Percentiles rank a stretch among this genome's conserved stretches.
Conservation (phyloP, 2,329 filamentous ascomycete species). For the Drechslera avenae region DNA sequence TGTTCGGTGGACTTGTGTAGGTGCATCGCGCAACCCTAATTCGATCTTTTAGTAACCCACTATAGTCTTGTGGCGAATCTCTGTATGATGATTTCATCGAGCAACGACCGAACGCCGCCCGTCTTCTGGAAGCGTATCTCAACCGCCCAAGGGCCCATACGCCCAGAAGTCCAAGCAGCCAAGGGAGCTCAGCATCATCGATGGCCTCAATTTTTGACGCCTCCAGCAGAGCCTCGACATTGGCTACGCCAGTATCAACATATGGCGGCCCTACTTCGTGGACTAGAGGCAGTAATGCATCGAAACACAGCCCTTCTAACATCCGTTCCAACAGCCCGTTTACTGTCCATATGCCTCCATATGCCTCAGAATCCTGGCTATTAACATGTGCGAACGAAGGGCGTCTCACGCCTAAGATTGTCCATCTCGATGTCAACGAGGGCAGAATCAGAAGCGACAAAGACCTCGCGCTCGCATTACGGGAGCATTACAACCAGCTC, state of each 20-base stretch:
- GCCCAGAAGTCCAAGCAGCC: conserved; percentile 26
- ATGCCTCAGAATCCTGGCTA: conserved; percentile 41
- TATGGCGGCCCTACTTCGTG: conserved; percentile 30
- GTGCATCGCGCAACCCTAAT: background rate
- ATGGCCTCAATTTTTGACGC: conserved; percentile 37
- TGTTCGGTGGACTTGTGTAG: conserved; percentile 46
- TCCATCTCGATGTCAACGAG: conserved; percentile 45
- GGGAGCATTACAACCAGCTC: conserved; percentile 43
- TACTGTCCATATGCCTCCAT: conserved; percentile 27
- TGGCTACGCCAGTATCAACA: conserved; percentile 36
- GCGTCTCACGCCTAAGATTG: conserved; percentile 44
- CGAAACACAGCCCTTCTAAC: conserved; percentile 34
- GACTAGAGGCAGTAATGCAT: conserved; percentile 21
- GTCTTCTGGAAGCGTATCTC: conserved; percentile 47
- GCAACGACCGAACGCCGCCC: conserved; percentile 44
- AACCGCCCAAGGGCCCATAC: conserved; percentile 41
- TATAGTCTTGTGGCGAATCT: conserved; percentile 38
- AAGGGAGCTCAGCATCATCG: conserved; percentile 33
- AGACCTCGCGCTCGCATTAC: conserved; percentile 42
- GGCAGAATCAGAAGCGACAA: conserved; percentile 42
- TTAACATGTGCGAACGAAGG: conserved; percentile 49
- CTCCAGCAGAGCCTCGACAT: conserved; percentile 32
- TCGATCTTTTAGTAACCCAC: background rate
- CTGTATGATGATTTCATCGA: conserved; percentile 50
- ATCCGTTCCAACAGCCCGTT: conserved; percentile 31